Evolutionary conservation across 1,139 yeast species (phyloP), one percentile per base, ranked within the genome.

Genomic region (Kodamaea ohmeri): DNA sequence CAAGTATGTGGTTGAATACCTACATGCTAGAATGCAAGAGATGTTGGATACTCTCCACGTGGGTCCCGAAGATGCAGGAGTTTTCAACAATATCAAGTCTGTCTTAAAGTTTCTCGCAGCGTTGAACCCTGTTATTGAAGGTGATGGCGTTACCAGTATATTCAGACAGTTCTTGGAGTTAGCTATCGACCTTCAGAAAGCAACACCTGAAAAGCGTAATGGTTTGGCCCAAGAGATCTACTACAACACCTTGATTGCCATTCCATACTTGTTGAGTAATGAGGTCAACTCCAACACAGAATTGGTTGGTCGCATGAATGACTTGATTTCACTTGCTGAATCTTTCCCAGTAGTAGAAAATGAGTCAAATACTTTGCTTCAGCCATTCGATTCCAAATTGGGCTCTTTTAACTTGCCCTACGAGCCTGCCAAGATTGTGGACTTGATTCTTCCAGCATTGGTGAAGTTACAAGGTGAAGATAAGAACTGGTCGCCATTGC

Each of bases 1-100:
- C 33, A 78, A 78, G 49, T 75, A 77, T 39, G 77, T 85, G 17
- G 63, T 86, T 27, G 95, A 86, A 49, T 82, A 66, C 55, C 73
- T 87, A 47, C 87, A 82, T 49, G 71, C 75, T 12, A 76, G 76
- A 50, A 68, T 80, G 9, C 86, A 83, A 49, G 68, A 65, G 19
- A 65, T 78, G 37, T 56, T 87, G 44, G 74, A 74, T 34, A 37
- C 36, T 9, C 26, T 50, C 4, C 33, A 16, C 5, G 32, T 22
- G 6, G 26, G 28, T 5, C 4, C 31, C 15, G 27, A 25, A 8
- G 74, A 77, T 36, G 78, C 80, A 20, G 89, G 89, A 20, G 62
- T 71, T n/a, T 85, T 88, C 78, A 83, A 83, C 48, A 76, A 77
- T 46, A 61, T 86, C 46, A 89, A 92, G 59, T 69, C 85, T 15